Base-by-base conservation (phyloP, 768 basidiomycete species). In the Boletus speciosus region DNA sequence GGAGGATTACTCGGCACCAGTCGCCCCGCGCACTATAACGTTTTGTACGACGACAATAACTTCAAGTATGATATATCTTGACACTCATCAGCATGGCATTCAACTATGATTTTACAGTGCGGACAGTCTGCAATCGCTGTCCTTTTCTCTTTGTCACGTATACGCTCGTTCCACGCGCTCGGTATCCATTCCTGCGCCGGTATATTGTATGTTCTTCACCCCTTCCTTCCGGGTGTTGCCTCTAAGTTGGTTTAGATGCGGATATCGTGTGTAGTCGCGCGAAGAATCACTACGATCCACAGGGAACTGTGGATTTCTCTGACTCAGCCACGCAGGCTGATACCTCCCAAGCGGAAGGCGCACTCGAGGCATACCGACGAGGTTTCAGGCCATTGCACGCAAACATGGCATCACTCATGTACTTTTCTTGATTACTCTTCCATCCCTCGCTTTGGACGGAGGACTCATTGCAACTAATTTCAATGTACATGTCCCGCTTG, bases 101-200 rank as follows among this genome's bases (percentile, higher is more conserved):
- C 55, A 37, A 68, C 39, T 29, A 39, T 40, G 34, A 8, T 47
- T 49, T 37, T 49, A 10, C 54, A 87, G 84, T 27, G 76, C 85
- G 15, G 85, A 89, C 62, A 78, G 81, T 15, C 69, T 93, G 39
- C 91, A 93, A 60, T 77, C 79, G 0, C 66, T 85, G 4, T 84
- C 89, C 0, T 92, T 87, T 49, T 84, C 88, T 0, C 74, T 93
- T 0, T 90, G 88, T 62, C 88, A 93, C 44, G 83, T 90, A 0
- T 93, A 90, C 58, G 87, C 89, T 1, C 80, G 89, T 3, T 82
- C 88, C 10, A 90, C 88, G 4, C 83, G 89, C 23, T 87, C 88
- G 0, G 89, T 90, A 1, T 90, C 89, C 0, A 90, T 90, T 47
- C 89, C 89, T 0, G 89, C 88, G 0, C 89, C 89, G 0, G 88